A percentile compares a stretch with the other conserved stretches of the same genome.
These are phyloP conservation scores for Epichloe glyceriae DNA, from an alignment of 2,329 filamentous ascomycete genomes.

Conservation along the genomic window DNA sequence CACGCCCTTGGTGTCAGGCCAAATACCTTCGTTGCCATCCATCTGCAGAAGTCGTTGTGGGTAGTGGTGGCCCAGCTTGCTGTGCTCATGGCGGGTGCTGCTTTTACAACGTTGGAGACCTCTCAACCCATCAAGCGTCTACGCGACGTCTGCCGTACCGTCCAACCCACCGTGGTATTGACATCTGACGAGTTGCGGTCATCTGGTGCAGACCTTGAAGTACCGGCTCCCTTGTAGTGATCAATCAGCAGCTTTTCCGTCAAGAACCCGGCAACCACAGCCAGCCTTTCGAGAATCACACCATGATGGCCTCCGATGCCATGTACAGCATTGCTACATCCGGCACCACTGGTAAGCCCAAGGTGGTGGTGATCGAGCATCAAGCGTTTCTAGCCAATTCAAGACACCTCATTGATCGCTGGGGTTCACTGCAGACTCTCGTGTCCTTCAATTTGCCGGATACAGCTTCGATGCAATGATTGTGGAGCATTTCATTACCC, in stretches of 20 bases:
- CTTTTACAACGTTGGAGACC: neutral
- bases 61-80: neutral
- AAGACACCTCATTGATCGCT: neutral
- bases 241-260: too few species aligned
- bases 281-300: too few species aligned
- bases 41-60: neutral
- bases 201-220: neutral
- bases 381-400: neutral
- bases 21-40: neutral
- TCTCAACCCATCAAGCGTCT: neutral
- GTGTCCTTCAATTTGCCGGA: slow-evolving; percentile 1
- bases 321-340: neutral
- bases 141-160: neutral
- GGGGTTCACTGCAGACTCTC: neutral
- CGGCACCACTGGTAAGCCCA: neutral
- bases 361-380: neutral
- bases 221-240: too few species aligned
- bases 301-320: neutral
- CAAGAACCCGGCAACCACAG: neutral
- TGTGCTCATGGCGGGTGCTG: neutral
- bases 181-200: neutral
- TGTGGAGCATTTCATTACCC: neutral
- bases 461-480: slow-evolving; percentile 3
- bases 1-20: neutral
- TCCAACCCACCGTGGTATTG: neutral